Conservation (phyloP, 148 eudicot species). For the Arbutus unedo region DNA sequence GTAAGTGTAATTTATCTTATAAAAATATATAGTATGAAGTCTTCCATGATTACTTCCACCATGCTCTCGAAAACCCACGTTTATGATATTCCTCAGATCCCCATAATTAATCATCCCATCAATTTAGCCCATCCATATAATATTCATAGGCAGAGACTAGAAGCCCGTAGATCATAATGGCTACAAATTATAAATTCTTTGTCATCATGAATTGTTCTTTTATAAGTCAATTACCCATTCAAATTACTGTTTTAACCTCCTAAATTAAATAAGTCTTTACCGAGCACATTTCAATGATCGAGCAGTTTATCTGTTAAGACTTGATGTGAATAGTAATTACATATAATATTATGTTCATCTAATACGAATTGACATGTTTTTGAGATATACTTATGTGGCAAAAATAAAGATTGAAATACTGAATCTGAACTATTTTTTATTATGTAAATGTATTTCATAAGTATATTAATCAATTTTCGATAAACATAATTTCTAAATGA, state of each 20-base stretch:
- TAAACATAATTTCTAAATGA: too few species aligned
- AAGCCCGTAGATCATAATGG: background rate
- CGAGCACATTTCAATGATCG: too few species aligned
- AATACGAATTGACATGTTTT: too few species aligned
- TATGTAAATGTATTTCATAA: too few species aligned
- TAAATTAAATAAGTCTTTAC: background rate
- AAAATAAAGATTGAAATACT: too few species aligned
- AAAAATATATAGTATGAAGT: background rate
- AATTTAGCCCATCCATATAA: background rate
- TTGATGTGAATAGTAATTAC: too few species aligned
- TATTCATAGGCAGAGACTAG: background rate
- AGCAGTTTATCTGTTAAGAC: too few species aligned
- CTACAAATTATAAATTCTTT: background rate
- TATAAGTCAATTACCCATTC: background rate
- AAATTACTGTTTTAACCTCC: background rate
- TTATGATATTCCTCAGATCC: constrained; percentile 9
- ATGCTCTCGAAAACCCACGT: constrained; percentile 8
- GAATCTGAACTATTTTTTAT: too few species aligned
- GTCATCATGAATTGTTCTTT: background rate
- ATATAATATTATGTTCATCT: too few species aligned
- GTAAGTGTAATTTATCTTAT: too few species aligned
- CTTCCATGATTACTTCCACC: constrained; percentile 35
- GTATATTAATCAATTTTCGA: too few species aligned
- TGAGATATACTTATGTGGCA: too few species aligned
- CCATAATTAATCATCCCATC: background rate